Conservation (phyloP, 345 rosid genomes). For the Pistacia integerrima region DNA sequence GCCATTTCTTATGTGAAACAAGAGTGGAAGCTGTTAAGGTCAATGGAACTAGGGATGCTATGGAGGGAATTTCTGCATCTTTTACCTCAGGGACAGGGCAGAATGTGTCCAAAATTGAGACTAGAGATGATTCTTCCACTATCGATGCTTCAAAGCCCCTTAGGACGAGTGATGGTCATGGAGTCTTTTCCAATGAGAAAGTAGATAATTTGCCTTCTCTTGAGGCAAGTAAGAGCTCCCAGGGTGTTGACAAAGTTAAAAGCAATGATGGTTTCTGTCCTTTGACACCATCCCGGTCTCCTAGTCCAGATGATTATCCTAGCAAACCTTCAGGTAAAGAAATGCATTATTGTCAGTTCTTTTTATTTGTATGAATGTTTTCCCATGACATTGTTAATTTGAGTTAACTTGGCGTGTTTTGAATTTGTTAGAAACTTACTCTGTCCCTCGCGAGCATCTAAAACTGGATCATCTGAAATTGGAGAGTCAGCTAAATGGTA, state of each 20-base stretch:
- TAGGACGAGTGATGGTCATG: conserved; percentile 19
- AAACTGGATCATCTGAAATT: conserved; percentile 38
- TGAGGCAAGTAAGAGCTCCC: conserved; percentile 22
- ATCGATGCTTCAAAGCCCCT: conserved; percentile 26
- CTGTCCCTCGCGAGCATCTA: conserved; percentile 19
- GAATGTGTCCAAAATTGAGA: conserved; percentile 13
- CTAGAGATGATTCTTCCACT: conserved; percentile 24
- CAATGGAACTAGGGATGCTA: conserved; percentile 13
- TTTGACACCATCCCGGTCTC: conserved; percentile 29
- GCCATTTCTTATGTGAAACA: conserved; percentile 13
- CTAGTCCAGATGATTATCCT: conserved; percentile 27
- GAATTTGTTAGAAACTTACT: conserved; percentile 41
- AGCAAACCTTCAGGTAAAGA: conserved; percentile 46
- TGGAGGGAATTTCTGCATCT: conserved; percentile 12
- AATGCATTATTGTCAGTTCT: not conserved
- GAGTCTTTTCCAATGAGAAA: conserved; percentile 11
- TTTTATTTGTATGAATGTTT: conserved; percentile 3
- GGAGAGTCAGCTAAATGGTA: conserved; percentile 21
- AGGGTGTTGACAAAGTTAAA: conserved; percentile 20
- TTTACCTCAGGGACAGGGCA: conserved; percentile 1
- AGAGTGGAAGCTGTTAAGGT: conserved; percentile 17
- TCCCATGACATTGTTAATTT: not conserved
- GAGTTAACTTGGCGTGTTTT: conserved; percentile 1
- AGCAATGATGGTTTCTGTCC: conserved; percentile 26
- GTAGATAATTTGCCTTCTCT: conserved; percentile 14